Evolutionary conservation across 495 filamentous ascomycete genomes (phyloP).

Genomic region (Venustampulla echinocandica): DNA sequence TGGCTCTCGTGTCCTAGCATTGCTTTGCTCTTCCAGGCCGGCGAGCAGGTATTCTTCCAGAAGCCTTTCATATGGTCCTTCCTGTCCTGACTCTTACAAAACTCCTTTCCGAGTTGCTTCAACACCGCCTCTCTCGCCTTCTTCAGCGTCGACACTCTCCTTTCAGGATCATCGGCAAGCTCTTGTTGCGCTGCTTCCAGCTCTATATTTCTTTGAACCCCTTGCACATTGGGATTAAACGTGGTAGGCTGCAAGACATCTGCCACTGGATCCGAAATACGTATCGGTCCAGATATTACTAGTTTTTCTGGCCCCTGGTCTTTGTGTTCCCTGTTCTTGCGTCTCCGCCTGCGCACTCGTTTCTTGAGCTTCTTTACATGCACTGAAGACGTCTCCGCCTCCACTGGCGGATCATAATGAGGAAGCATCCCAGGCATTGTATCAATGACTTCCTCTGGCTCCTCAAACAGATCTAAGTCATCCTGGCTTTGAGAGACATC

Average conservation of each 20-base stretch:
- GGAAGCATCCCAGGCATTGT: constrained; percentile 7
- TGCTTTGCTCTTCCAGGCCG: constrained; percentile 33
- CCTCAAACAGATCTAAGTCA: constrained; percentile 17
- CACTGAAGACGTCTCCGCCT: constrained; percentile 31
- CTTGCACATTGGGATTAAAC: constrained; percentile 20
- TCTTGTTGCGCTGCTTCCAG: constrained; percentile 18
- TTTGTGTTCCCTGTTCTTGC: constrained; percentile 29
- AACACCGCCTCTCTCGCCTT: constrained; percentile 22
- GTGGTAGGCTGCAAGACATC: constrained; percentile 31
- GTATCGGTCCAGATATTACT: constrained; percentile 40
- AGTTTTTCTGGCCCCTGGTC: constrained; percentile 15
- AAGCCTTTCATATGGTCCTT: constrained; percentile 22
- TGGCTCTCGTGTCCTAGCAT: constrained; percentile 32
- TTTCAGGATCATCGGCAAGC: constrained; percentile 23
- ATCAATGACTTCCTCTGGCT: constrained; percentile 15
- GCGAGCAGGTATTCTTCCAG: constrained; percentile 25
- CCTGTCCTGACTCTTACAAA: constrained; percentile 11
- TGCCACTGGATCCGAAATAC: constrained; percentile 35
- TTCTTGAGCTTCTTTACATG: constrained; percentile 42
- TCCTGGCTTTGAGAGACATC: constrained; percentile 16
- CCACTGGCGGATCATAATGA: constrained; percentile 32
- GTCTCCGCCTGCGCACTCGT: constrained; percentile 33
- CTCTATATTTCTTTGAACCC: constrained; percentile 20
- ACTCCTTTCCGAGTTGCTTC: constrained; percentile 25
- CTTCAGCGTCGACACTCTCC: constrained; percentile 18